These are phyloP conservation scores for Bidens hawaiensis DNA, from an alignment of 140 eudicot species.

Conservation along the genomic window DNA sequence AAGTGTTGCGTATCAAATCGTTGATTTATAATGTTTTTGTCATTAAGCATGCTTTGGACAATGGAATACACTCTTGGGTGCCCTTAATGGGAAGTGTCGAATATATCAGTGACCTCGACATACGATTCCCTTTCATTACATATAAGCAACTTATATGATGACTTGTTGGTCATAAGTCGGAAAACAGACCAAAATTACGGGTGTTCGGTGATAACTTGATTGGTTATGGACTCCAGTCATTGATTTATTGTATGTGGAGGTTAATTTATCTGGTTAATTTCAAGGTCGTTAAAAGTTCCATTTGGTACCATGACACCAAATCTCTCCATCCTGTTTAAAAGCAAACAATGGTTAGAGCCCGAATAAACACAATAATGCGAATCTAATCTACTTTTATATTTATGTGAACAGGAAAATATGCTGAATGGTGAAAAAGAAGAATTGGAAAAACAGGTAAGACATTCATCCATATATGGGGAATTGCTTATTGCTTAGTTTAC, in stretches of 20 bases:
- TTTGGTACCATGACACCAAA: neutral
- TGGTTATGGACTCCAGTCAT: neutral
- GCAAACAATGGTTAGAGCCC: neutral
- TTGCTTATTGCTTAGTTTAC: no score
- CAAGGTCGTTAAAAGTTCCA: slow-evolving; percentile 14
- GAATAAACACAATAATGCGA: neutral
- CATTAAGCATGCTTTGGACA: neutral
- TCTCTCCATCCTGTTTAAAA: slow-evolving; percentile 3
- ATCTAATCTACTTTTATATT: neutral
- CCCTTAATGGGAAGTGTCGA: neutral
- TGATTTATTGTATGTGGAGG: slow-evolving; percentile 10
- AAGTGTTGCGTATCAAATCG: no score
- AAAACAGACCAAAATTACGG: neutral
- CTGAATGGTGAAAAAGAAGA: slow-evolving; percentile 17
- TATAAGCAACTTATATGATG: neutral
- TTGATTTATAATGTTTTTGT: no score
- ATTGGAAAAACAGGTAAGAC: slow-evolving; percentile 5
- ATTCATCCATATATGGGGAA: no score
- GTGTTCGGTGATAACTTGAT: neutral
- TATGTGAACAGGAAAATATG: slow-evolving; percentile 8
- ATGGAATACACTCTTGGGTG: neutral
- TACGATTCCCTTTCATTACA: neutral
- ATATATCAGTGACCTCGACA: neutral
- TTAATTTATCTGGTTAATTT: slow-evolving; percentile 22
- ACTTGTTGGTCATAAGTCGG: neutral